Conservation (phyloP, 257 asterid genomes). For the Fraxinus anomala region DNA sequence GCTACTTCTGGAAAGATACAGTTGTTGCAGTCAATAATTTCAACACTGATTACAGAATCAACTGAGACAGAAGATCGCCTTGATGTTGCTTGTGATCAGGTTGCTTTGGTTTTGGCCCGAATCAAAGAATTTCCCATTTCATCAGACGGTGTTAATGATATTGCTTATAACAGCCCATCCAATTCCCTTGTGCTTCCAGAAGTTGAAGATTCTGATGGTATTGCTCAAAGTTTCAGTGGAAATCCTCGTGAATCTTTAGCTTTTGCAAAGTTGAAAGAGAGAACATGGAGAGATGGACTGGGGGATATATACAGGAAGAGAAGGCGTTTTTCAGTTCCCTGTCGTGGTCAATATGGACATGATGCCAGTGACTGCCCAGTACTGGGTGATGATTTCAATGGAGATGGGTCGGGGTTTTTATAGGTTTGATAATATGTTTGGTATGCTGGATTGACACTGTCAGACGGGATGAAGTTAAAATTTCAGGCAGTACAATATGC, state of each 20-base stretch:
- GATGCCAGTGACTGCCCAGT: conserved; percentile 47
- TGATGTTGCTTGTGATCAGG: conserved; percentile 52
- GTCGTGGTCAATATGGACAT: conserved; percentile 49
- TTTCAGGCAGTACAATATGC: too few relatives aligned
- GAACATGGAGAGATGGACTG: conserved; percentile 47
- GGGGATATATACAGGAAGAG: conserved; percentile 48
- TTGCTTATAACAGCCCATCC: conserved; percentile 50
- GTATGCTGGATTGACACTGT: neutral
- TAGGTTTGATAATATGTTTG: conserved; percentile 17
- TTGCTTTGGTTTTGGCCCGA: conserved; percentile 44
- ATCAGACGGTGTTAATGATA: conserved; percentile 33
- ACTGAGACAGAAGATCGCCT: conserved; percentile 55
- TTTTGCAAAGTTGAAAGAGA: conserved; percentile 43
- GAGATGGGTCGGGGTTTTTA: conserved; percentile 46
- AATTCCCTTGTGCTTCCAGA: conserved; percentile 48
- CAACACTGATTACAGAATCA: conserved; percentile 52
- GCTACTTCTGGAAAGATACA: conserved; percentile 45
- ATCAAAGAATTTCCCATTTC: conserved; percentile 45
- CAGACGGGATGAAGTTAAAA: neutral
- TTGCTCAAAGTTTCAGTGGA: conserved; percentile 45
- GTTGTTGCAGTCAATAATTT: conserved; percentile 47
- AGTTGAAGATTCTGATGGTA: conserved; percentile 58
- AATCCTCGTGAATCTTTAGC: conserved; percentile 36
- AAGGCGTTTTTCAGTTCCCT: conserved; percentile 46
- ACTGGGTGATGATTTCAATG: conserved; percentile 44